A percentile compares a stretch with the other conserved stretches of the same genome.
These are phyloP conservation scores for Aspergillus sp. DNA, from an alignment of 2,329 filamentous ascomycete species.

Conservation along the genomic window DNA sequence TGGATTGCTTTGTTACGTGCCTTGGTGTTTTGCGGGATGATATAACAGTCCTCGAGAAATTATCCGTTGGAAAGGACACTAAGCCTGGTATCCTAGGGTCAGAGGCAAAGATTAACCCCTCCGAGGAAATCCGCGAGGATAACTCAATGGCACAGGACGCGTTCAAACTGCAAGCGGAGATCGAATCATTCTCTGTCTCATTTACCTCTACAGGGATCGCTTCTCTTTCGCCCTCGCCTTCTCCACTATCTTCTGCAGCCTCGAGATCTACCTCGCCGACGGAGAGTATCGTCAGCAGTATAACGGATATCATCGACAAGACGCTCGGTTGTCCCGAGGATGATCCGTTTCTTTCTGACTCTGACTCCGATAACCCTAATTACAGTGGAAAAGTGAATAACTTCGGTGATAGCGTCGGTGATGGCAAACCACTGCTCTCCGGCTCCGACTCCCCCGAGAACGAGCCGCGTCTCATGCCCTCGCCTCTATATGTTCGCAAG, in stretches of 20 bases:
- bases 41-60: constrained; percentile 4
- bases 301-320: constrained; percentile 35
- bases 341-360: constrained; percentile 34
- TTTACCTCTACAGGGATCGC: constrained; percentile 12
- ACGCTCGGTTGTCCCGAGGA: constrained; percentile 23
- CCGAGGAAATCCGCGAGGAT: neutral
- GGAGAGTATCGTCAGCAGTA: constrained; percentile 26
- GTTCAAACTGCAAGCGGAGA: neutral
- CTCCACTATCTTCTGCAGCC: neutral
- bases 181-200: constrained; percentile 16
- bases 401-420: too few species aligned
- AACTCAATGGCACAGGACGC: neutral
- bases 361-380: constrained; percentile 5
- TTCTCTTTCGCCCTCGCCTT: neutral
- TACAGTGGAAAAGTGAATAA: neutral
- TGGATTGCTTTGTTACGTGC: constrained; percentile 45
- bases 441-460: neutral
- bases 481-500: constrained; percentile 17
- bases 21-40: constrained; percentile 32
- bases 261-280: constrained; percentile 16
- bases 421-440: neutral
- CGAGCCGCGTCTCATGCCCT: constrained; percentile 5
- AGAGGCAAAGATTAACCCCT: neutral
- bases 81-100: neutral
- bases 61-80: neutral